A percentile compares a stretch with the other conserved stretches of the same genome.
Evolutionary conservation across 2,329 filamentous ascomycete species (phyloP).

Genomic region (Paraphaeosphaeria minitans): DNA sequence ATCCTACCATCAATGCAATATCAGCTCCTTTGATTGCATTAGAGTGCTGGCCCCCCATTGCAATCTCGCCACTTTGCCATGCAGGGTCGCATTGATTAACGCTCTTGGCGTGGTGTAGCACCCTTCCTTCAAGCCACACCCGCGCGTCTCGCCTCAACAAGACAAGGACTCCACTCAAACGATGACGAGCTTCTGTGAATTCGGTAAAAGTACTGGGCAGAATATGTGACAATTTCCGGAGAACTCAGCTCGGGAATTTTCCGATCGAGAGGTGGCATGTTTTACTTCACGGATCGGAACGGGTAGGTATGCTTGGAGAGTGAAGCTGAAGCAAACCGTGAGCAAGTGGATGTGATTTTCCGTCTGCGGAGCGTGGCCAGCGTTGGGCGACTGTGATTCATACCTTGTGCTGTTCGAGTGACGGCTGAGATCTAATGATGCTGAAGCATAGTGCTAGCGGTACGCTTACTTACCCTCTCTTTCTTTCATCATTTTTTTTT

Average conservation of each 20-base stretch:
- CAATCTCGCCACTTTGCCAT: slow-evolving; percentile 3
- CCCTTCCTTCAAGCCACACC: slow-evolving; percentile 3
- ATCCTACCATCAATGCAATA: not conserved
- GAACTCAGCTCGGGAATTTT: not conserved
- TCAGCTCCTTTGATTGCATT: slow-evolving; percentile 1
- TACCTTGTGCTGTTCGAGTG: not conserved
- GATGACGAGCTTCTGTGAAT: not conserved
- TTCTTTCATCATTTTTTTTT: not conserved
- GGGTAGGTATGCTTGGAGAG: not conserved
- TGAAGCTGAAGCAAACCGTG: not conserved
- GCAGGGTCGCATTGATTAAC: slow-evolving; percentile 9
- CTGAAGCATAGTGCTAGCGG: too few species aligned
- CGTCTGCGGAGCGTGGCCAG: not conserved
- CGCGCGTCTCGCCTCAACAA: not conserved
- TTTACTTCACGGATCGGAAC: not conserved
- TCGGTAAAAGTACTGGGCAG: not conserved
- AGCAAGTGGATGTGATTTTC: not conserved
- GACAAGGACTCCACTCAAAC: too few species aligned
- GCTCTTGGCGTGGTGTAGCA: slow-evolving; percentile 12
- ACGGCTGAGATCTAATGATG: too few species aligned
- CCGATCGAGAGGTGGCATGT: not conserved
- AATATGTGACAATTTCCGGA: not conserved
- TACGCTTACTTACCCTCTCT: too few species aligned
- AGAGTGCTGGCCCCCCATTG: not conserved
- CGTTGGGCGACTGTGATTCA: not conserved